Evolutionary conservation across 768 basidiomycete species (phyloP), one percentile per base, ranked within the genome.

Genomic region (Mrakia frigida): DNA sequence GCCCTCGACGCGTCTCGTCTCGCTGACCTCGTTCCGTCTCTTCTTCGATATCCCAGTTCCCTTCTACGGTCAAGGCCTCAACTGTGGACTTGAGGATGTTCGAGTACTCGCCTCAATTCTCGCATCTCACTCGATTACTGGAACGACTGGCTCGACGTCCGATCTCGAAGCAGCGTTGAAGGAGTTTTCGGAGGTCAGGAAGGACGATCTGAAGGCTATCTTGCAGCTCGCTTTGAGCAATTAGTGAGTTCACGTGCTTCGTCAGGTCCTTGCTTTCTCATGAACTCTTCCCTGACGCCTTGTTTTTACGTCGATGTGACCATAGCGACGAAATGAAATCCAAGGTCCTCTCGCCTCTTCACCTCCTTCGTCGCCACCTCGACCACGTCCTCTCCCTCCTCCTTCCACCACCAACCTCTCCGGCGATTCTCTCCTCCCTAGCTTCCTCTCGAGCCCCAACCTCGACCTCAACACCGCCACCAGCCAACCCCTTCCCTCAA

Each of bases 81-180:
- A 99, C 82, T 97, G 95, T 82, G 96, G 96, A 23, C 87, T 99
- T 72, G 96, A 99, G 85, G 96, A 99, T 83, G 94, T 98, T 80
- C 89, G 97, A 79, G 88, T 98, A 72, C 87, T 99, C 79, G 88
- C 89, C 77, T 86, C 88, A 41, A 84, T 94, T 74, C 86, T 98
- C 81, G 88, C 88, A 74, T 87, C 89, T 77, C 89, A 91, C 83
- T 87, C 87, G 23, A 90, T 95, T 76, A 85, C 87, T 77, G 83
- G 89, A 76, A 84, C 83, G 25, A 82, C 81, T 70, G 69, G 71
- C 4, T 59, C 67, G 31, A 70, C 75, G 5, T 52, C 72, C 0
- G 71, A 76, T 1, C 80, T 86, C 6, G 87, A 86, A 78, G 84
- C 84, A 79, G 93, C 91, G 37, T 86, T 99, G 80, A 83, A 87